These are phyloP conservation scores for Debaryomyces fabryi DNA, from an alignment of 1,139 yeast genomes.

Conservation along the genomic window DNA sequence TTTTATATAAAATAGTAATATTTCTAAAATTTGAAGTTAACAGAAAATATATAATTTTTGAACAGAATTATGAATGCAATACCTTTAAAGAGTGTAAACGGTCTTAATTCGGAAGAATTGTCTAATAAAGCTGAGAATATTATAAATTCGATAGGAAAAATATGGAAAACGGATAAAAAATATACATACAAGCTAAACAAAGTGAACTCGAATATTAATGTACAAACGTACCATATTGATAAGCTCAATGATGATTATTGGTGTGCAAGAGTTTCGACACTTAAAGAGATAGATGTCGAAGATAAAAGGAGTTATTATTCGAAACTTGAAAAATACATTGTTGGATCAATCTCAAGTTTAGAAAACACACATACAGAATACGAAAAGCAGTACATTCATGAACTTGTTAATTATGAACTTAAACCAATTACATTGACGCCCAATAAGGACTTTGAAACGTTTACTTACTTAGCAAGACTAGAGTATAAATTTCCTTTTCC, in stretches of 20 bases:
- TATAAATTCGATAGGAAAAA: slow-evolving; percentile 13
- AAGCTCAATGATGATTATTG: slow-evolving; percentile 23
- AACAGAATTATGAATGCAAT: slow-evolving; percentile 8
- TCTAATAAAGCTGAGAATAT: slow-evolving; percentile 10
- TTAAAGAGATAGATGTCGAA: slow-evolving; percentile 19
- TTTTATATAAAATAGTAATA: too few relatives aligned
- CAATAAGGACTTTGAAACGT: slow-evolving; percentile 12
- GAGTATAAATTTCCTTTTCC: slow-evolving; percentile 56
- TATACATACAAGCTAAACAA: slow-evolving; percentile 11
- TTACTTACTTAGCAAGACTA: slow-evolving; percentile 30
- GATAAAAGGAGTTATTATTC: slow-evolving; percentile 18
- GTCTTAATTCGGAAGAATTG: slow-evolving; percentile 8
- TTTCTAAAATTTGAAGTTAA: neutral
- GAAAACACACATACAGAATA: slow-evolving; percentile 37
- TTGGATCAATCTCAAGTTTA: slow-evolving; percentile 22
- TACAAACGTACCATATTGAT: slow-evolving; percentile 18
- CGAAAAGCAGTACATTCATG: slow-evolving; percentile 39
- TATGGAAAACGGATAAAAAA: slow-evolving; percentile 19
- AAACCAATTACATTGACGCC: slow-evolving; percentile 16
- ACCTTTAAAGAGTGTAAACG: slow-evolving; percentile 10
- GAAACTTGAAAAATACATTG: slow-evolving; percentile 18
- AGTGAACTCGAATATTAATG: slow-evolving; percentile 6
- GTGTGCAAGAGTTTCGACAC: slow-evolving; percentile 25
- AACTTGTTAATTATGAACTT: slow-evolving; percentile 26
- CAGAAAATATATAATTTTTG: too few relatives aligned